A percentile compares a stretch with the other conserved stretches of the same genome.
Conservation (phyloP, 441 rosid species). For the Gossypium laxum region DNA sequence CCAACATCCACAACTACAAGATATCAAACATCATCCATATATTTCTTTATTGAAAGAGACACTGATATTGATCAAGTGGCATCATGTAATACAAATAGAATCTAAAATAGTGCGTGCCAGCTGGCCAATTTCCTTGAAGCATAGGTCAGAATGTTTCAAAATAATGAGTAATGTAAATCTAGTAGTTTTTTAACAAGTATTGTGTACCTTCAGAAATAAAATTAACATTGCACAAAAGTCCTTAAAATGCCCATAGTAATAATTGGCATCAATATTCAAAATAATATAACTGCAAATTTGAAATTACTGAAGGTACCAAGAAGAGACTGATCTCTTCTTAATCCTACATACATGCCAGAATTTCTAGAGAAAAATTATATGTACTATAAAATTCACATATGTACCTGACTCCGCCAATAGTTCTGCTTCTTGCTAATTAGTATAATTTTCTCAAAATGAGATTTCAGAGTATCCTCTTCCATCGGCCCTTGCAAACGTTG, state of each 20-base stretch:
- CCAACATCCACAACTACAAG: not conserved
- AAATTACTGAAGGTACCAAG: slow-evolving; percentile 8
- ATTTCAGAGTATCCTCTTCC: slow-evolving; percentile 89
- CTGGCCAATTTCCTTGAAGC: not conserved
- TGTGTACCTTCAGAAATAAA: not conserved
- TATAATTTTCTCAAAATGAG: slow-evolving; percentile 92
- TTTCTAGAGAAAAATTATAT: not conserved
- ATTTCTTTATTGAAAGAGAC: not conserved
- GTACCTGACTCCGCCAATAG: slow-evolving; percentile 63
- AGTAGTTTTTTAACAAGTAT: not conserved
- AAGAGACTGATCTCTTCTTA: not conserved
- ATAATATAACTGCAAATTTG: not conserved
- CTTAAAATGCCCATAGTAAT: slow-evolving; percentile 4
- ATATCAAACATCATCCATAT: slow-evolving; percentile 1
- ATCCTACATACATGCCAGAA: not conserved
- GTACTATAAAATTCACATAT: slow-evolving; percentile 9
- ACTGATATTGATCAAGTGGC: slow-evolving; percentile 1
- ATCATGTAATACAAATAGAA: not conserved
- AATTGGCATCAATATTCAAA: slow-evolving; percentile 4
- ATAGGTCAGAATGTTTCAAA: not conserved
- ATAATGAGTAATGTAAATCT: not conserved
- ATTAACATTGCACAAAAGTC: not conserved
- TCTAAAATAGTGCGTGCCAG: not conserved
- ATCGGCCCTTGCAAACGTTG: slow-evolving; percentile 94
- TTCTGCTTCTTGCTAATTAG: slow-evolving; percentile 66